Percentiles rank a stretch among this genome's conserved stretches.
phyloP scores from a whole-genome alignment of 192 early-diverging fungal species.

The Helicostylum pulchrum region DNA sequence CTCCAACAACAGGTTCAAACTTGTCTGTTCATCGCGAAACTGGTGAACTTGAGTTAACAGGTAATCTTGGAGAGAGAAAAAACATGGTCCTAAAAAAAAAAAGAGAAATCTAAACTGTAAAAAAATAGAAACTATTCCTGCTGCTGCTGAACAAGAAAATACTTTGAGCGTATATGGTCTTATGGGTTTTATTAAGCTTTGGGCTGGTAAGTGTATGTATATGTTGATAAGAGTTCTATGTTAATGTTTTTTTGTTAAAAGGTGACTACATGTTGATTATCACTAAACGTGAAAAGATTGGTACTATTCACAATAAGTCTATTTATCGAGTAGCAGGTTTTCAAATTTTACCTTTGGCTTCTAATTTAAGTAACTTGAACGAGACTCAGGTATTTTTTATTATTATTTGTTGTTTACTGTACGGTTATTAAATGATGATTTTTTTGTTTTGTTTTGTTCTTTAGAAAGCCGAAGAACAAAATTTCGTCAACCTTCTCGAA shows the following conservation, averaged over 20 bases:
- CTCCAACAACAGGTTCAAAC: constrained; percentile 52
- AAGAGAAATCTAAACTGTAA: neutral
- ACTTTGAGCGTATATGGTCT: constrained; percentile 62
- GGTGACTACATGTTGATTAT: constrained; percentile 78
- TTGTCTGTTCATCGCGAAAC: constrained; percentile 58
- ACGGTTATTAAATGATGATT: neutral
- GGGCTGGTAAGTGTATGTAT: constrained; percentile 51
- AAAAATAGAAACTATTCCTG: constrained; percentile 34
- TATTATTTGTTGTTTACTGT: too few species aligned
- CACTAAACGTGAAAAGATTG: constrained; percentile 61
- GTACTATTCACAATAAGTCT: constrained; percentile 53
- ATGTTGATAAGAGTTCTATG: too few species aligned
- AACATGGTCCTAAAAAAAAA: neutral
- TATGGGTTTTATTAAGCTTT: constrained; percentile 66
- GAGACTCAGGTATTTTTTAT: constrained; percentile 42
- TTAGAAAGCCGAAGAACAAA: constrained; percentile 46
- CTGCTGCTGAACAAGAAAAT: constrained; percentile 49
- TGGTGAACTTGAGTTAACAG: constrained; percentile 20
- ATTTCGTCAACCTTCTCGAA: constrained; percentile 47
- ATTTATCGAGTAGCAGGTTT: constrained; percentile 64
- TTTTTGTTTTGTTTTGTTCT: neutral
- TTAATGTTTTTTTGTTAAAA: constrained; percentile 19
- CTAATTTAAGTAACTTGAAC: constrained; percentile 34
- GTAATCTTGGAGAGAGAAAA: constrained; percentile 8
- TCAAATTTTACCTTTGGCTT: constrained; percentile 50